Evolutionary conservation across 2,329 filamentous ascomycete genomes (phyloP).

Genomic region (Colletotrichum sp.): DNA sequence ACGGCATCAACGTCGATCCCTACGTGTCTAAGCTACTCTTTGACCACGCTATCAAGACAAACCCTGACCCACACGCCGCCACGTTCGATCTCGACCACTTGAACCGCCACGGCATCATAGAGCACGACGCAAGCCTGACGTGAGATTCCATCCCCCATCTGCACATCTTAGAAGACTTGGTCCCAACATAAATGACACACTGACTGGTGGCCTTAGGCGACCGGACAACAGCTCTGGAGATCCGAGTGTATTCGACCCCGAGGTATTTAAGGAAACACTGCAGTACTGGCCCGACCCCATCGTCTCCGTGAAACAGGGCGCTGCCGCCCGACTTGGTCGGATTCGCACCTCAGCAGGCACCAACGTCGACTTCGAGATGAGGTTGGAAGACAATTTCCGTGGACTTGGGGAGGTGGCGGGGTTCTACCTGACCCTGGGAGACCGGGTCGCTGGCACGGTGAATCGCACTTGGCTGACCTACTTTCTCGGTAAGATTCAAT

Average conservation of each 20-base stretch:
- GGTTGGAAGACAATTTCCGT: not conserved
- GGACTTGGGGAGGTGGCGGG: not conserved
- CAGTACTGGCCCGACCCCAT: not conserved
- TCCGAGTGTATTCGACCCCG: constrained; percentile 30
- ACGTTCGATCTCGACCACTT: not conserved
- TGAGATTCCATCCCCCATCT: not conserved
- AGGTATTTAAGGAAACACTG: constrained; percentile 23
- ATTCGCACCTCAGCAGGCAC: constrained; percentile 14
- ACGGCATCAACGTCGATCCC: not conserved
- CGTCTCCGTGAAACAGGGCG: constrained; percentile 19
- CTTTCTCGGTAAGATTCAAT: not conserved
- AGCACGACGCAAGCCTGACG: not conserved
- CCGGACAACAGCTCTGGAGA: constrained; percentile 30
- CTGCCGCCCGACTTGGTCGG: constrained; percentile 26
- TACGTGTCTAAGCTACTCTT: not conserved
- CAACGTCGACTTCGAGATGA: constrained; percentile 26
- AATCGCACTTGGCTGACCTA: not conserved
- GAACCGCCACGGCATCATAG: not conserved
- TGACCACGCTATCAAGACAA: not conserved
- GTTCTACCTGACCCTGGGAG: not conserved
- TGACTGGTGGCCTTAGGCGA: constrained; percentile 11
- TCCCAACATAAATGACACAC: not conserved
- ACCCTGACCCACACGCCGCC: not conserved
- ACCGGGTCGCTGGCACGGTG: not conserved
- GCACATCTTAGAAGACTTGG: not conserved